Evolutionary conservation across 177 flowering plant species (phyloP), one percentile per base, ranked within the genome.

Genomic region (Vitis hybrid): DNA sequence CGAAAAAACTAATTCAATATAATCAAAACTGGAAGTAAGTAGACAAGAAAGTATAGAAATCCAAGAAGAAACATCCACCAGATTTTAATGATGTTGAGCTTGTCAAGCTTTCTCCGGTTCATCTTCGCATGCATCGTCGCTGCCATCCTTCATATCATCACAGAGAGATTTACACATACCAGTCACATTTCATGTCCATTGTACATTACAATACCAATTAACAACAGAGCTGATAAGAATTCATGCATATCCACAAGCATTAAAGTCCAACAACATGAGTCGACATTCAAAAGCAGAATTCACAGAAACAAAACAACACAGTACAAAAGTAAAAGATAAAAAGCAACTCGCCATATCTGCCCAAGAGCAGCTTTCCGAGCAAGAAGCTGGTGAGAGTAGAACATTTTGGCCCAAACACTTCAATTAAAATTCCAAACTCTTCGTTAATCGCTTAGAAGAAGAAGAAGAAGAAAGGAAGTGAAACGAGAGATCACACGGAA

Each of bases 311-410:
- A 14, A 49, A 47, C 53, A 38, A 31, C 15, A 63, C 17, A 24
- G 51, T 13, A 19, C 52, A 13, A 28, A 51, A 52, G 24, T 49
- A 7, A 18, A 63, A 38, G 38, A 69, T 70, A 73, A 18, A 14
- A 14, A 64, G 61, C 18, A 68, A 3, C 11, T 61, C 38, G 94
- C 99, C 99, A 95, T 58, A 94, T 94, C 76, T 94, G 98, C 22
- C 99, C 98, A 0, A 92, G 85, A 11, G 98, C 89, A 22, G 94
- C 95, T 79, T 95, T 95, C 54, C 98, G 88, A 58, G 98, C 97
- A 0, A 95, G 89, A 3, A 95, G 88, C 81, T 94, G 97, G 67
- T 90, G 97, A 12, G 97, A 95, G 91, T 88, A 95, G 75, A 95
- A 95, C 99, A 95, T 94, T 51, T 67, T 18, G 17, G 11, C 38